Conservation (phyloP, 2,329 filamentous ascomycete species). For the Exophiala sideris region DNA sequence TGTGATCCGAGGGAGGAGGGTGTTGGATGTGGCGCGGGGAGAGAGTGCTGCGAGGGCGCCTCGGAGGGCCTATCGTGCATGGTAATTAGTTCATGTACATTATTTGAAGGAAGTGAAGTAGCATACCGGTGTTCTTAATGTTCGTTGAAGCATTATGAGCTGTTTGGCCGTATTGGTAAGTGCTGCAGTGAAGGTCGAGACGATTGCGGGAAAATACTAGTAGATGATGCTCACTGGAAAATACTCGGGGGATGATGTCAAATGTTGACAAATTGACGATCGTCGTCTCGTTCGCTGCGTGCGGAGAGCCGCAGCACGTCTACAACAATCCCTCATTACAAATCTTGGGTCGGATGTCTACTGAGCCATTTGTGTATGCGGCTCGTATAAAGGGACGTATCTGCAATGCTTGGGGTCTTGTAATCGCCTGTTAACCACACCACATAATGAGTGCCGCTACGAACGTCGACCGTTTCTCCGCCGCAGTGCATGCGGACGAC, state of each 20-base stretch:
- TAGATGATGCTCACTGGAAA: conserved; percentile 7
- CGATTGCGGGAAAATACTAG: not conserved
- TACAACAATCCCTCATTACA: not conserved
- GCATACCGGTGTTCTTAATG: conserved; percentile 16
- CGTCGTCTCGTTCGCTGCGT: not conserved
- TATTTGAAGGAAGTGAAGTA: not conserved
- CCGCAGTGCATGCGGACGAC: conserved; percentile 38
- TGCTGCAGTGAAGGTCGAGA: not conserved
- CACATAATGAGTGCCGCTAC: conserved; percentile 8
- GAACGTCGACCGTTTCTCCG: conserved; percentile 24
- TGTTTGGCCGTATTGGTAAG: not conserved
- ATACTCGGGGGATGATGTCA: conserved; percentile 17
- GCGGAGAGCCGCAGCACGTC: not conserved
- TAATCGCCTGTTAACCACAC: not conserved
- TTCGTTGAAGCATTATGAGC: conserved; percentile 12
- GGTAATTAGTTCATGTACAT: not conserved
- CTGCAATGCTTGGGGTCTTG: no score
- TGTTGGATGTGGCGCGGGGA: conserved; percentile 30
- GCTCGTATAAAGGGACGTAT: not conserved
- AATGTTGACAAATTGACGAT: conserved; percentile 23
- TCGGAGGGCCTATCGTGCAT: conserved; percentile 21
- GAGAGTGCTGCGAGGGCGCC: conserved; percentile 22
- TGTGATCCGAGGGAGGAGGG: conserved; percentile 31
- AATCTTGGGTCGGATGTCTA: no score
- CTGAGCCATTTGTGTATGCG: not conserved